Conservation (phyloP, 176 grass and related monocot genomes). For the Oropetium thomaeum region DNA sequence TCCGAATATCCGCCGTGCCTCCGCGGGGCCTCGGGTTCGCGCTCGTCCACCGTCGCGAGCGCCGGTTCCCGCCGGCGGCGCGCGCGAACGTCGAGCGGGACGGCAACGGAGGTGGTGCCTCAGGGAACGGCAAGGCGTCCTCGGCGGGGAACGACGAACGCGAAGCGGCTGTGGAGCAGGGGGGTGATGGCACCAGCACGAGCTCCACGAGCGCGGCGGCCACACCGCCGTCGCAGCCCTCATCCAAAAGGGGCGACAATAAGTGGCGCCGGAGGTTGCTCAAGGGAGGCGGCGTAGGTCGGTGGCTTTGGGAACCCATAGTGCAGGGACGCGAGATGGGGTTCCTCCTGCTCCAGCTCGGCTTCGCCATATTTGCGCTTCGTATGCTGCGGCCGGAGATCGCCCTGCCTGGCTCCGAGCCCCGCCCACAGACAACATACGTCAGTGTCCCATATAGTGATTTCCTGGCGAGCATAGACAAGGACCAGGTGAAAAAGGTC, state of each 20-base stretch:
- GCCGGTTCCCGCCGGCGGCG: slow-evolving; percentile 44
- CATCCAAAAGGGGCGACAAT: slow-evolving; percentile 61
- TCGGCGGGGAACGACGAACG: slow-evolving; percentile 38
- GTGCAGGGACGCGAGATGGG: slow-evolving; percentile 81
- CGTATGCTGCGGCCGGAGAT: slow-evolving; percentile 78
- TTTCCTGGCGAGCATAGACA: slow-evolving; percentile 84
- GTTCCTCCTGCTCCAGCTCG: slow-evolving; percentile 87
- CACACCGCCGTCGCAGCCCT: slow-evolving; percentile 29
- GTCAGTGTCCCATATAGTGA: slow-evolving; percentile 82
- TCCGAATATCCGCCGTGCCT: slow-evolving; percentile 47
- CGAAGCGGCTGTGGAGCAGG: slow-evolving; percentile 25
- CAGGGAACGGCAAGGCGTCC: slow-evolving; percentile 27
- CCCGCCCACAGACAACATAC: slow-evolving; percentile 58
- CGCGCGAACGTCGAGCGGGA: slow-evolving; percentile 49
- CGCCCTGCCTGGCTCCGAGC: slow-evolving; percentile 68
- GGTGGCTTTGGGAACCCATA: slow-evolving; percentile 93
- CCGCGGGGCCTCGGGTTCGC: slow-evolving; percentile 55
- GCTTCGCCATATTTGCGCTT: slow-evolving; percentile 80
- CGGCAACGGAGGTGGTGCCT: slow-evolving; percentile 13
- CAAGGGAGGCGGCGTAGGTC: slow-evolving; percentile 45
- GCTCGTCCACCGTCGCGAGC: slow-evolving; percentile 34
- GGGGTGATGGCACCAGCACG: slow-evolving; percentile 23
- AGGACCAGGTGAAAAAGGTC: slow-evolving; percentile 91
- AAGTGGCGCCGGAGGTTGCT: slow-evolving; percentile 63
- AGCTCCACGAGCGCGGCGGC: slow-evolving; percentile 40